phyloP scores from a whole-genome alignment of 164 flowering plant species.

The Vitis riparia region DNA sequence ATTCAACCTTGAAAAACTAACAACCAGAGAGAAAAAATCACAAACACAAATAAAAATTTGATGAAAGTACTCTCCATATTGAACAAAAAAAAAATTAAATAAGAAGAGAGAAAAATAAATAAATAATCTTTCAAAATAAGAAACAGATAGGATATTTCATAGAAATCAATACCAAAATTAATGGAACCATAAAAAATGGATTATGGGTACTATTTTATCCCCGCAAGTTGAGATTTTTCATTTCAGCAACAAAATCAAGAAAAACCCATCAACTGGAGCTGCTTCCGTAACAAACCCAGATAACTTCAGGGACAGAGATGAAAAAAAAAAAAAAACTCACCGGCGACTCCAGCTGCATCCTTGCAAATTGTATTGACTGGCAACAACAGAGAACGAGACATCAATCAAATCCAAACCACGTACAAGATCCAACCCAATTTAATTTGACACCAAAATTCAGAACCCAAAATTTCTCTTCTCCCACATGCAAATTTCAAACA shows the following conservation, averaged over 20 bases:
- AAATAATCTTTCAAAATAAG: neutral
- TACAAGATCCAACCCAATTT: neutral
- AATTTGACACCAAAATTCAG: neutral
- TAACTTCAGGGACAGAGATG: slow-evolving; percentile 2
- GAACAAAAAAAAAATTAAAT: too few species aligned
- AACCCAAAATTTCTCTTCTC: too few species aligned
- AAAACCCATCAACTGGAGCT: too few species aligned
- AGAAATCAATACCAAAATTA: too few species aligned
- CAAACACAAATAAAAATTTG: neutral
- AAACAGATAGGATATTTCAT: neutral
- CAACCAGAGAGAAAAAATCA: neutral
- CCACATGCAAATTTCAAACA: too few species aligned
- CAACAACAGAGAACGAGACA: slow-evolving; percentile 8
- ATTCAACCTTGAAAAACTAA: neutral
- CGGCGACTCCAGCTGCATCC: slow-evolving; percentile 76
- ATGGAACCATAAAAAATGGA: neutral
- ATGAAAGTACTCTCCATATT: neutral
- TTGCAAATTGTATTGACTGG: slow-evolving; percentile 18
- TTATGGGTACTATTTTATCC: neutral
- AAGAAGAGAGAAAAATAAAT: neutral
- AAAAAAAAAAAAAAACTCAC: slow-evolving; percentile 24
- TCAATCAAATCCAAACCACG: slow-evolving; percentile 10
- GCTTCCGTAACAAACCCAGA: too few species aligned
- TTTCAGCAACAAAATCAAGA: too few species aligned
- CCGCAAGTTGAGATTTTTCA: neutral